Percentiles rank a stretch among this genome's conserved stretches.
Evolutionary conservation across 306 rosid genomes (phyloP).

Genomic region (Bauhinia variegata): DNA sequence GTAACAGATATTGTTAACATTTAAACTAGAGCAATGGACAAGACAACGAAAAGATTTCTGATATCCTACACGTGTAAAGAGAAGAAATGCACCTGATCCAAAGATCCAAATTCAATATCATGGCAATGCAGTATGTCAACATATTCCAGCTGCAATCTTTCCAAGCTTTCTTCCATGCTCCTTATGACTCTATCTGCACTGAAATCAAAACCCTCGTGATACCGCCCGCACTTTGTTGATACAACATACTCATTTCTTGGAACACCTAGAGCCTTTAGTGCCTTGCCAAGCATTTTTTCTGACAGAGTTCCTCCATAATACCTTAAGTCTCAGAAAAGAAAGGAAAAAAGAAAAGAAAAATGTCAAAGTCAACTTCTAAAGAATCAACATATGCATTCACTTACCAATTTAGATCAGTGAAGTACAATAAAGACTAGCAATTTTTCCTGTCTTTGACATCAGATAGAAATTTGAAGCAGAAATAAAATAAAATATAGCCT

Average conservation of each 20-base stretch:
- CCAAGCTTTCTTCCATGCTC: slow-evolving; percentile 92
- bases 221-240: slow-evolving; percentile 89
- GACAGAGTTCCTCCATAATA: slow-evolving; percentile 86
- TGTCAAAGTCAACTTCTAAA: neutral
- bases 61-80: neutral
- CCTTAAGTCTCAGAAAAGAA: slow-evolving; percentile 37
- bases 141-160: slow-evolving; percentile 80
- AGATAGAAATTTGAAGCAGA: neutral
- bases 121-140: slow-evolving; percentile 94
- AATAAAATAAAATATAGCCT: neutral
- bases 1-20: neutral
- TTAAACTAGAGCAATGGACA: neutral
- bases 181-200: slow-evolving; percentile 81
- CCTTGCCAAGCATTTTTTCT: slow-evolving; percentile 78
- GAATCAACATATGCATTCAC: neutral
- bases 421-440: neutral
- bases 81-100: slow-evolving; percentile 64
- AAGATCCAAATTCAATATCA: slow-evolving; percentile 86
- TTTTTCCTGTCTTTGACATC: neutral
- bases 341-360: neutral
- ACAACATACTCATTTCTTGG: slow-evolving; percentile 77
- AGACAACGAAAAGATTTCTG: neutral
- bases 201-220: slow-evolving; percentile 82
- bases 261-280: slow-evolving; percentile 71
- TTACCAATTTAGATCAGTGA: neutral